Conservation (phyloP, 257 asterid genomes). For the Ocimum tenuiflorum region DNA sequence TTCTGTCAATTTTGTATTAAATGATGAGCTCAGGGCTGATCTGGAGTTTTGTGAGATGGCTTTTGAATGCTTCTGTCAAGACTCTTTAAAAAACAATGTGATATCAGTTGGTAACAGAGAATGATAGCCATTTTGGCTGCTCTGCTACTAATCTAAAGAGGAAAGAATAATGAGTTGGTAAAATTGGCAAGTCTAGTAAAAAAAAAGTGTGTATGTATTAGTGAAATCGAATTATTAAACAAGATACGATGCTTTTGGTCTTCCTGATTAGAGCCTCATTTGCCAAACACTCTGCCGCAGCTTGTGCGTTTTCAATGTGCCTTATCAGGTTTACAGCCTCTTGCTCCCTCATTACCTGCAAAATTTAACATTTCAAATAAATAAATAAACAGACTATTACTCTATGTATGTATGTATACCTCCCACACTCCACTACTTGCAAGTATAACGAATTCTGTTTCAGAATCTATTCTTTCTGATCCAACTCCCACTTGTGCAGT, state of each 20-base stretch:
- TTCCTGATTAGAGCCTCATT: constrained; percentile 48
- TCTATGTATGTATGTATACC: too few relatives aligned
- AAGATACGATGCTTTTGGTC: constrained; percentile 47
- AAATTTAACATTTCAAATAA: too few relatives aligned
- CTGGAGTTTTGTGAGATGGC: too few relatives aligned
- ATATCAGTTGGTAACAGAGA: too few relatives aligned
- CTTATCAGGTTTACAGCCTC: constrained; percentile 61
- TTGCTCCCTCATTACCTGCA: constrained; percentile 54
- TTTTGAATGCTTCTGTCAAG: too few relatives aligned
- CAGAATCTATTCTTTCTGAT: constrained; percentile 33
- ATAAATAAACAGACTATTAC: too few relatives aligned
- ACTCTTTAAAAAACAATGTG: too few relatives aligned
- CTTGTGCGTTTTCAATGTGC: constrained; percentile 55
- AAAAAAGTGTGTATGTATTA: constrained; percentile 5
- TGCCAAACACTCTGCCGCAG: constrained; percentile 59
- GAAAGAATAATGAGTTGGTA: neutral
- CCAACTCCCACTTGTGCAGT: constrained; percentile 36
- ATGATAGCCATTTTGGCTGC: too few relatives aligned
- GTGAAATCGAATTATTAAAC: constrained; percentile 50
- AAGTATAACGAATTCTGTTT: constrained; percentile 54
- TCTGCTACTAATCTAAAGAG: neutral
- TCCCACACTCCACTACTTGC: constrained; percentile 61
- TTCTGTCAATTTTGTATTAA: too few relatives aligned
- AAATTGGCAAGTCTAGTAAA: neutral
- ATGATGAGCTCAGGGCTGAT: too few relatives aligned